phyloP scores from a whole-genome alignment of 1,284 basidiomycete species.

The Moesziomyces globuligerus region DNA sequence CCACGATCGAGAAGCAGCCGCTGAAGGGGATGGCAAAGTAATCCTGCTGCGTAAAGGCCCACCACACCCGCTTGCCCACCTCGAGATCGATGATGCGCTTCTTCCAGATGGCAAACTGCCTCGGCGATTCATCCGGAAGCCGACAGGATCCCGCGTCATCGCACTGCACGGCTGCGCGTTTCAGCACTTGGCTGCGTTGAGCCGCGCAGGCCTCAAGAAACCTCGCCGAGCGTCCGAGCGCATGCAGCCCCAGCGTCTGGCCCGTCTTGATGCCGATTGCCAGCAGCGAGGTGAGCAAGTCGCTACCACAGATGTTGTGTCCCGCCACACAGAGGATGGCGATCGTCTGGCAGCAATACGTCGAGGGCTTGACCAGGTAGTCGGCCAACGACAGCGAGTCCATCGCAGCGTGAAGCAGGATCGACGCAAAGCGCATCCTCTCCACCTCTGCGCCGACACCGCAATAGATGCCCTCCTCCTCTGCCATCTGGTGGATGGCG shows the following conservation, averaged over 20 bases:
- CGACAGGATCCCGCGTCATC: conserved; percentile 20
- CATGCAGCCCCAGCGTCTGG: conserved; percentile 47
- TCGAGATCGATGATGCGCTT: conserved; percentile 51
- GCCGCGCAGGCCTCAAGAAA: conserved; percentile 31
- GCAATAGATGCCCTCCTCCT: conserved; percentile 34
- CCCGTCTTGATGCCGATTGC: conserved; percentile 54
- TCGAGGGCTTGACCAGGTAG: conserved; percentile 43
- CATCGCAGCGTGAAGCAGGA: conserved; percentile 42
- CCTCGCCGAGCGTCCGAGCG: conserved; percentile 33
- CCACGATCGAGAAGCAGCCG: conserved; percentile 43
- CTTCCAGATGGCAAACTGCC: conserved; percentile 42
- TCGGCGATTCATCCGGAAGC: conserved; percentile 32
- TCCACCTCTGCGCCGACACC: conserved; percentile 21
- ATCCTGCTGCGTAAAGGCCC: conserved; percentile 52
- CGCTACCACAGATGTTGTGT: conserved; percentile 52
- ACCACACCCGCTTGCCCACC: conserved; percentile 53
- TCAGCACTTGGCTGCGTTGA: conserved; percentile 25
- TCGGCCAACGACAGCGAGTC: conserved; percentile 42
- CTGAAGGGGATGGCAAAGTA: conserved; percentile 54
- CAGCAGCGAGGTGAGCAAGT: conserved; percentile 45
- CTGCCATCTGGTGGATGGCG: conserved; percentile 52
- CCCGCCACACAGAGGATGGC: conserved; percentile 51
- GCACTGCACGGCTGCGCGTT: conserved; percentile 21
- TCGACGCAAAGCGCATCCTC: conserved; percentile 22
- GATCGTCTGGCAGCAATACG: conserved; percentile 50